These are phyloP conservation scores for Boletellus deceptivus DNA, from an alignment of 1,284 basidiomycete species.

Conservation along the genomic window DNA sequence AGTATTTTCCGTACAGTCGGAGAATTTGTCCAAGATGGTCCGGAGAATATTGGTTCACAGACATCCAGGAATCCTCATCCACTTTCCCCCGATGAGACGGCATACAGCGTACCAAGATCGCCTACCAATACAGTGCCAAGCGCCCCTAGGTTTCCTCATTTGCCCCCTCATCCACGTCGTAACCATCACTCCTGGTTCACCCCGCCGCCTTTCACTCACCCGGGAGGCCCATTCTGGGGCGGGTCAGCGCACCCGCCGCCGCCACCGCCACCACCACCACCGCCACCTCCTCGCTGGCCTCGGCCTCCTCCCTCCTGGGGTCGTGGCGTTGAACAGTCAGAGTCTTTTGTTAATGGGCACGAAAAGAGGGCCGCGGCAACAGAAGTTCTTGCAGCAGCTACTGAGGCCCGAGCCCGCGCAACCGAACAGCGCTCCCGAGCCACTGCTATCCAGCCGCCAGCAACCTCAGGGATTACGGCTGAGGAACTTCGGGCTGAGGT, in stretches of 20 bases:
- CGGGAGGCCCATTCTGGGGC: slow-evolving; percentile 11
- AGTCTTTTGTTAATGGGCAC: neutral
- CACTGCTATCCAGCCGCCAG: neutral
- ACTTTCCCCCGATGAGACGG: neutral
- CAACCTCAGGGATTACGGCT: slow-evolving; percentile 19
- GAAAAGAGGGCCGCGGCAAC: slow-evolving; percentile 7
- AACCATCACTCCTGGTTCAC: slow-evolving; percentile 26
- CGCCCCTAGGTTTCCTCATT: slow-evolving; percentile 6
- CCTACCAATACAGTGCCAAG: neutral
- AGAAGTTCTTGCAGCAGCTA: slow-evolving; percentile 16
- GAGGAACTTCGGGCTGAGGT: slow-evolving; percentile 57
- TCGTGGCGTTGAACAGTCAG: slow-evolving; percentile 5
- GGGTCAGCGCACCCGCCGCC: slow-evolving; percentile 10
- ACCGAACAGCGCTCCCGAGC: slow-evolving; percentile 2
- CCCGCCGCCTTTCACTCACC: slow-evolving; percentile 11
- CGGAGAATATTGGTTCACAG: slow-evolving; percentile 5
- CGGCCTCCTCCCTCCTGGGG: slow-evolving; percentile 29
- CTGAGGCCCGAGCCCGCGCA: slow-evolving; percentile 13
- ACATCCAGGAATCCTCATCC: neutral
- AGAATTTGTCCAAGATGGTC: slow-evolving; percentile 28
- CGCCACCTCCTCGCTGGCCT: slow-evolving; percentile 17
- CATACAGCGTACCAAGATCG: slow-evolving; percentile 4
- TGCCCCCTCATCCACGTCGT: slow-evolving; percentile 18
- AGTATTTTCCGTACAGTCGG: slow-evolving; percentile 56
- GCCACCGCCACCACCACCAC: slow-evolving; percentile 21